Evolutionary conservation across 345 rosid genomes (phyloP).

Genomic region (Schrenkiella parvula): DNA sequence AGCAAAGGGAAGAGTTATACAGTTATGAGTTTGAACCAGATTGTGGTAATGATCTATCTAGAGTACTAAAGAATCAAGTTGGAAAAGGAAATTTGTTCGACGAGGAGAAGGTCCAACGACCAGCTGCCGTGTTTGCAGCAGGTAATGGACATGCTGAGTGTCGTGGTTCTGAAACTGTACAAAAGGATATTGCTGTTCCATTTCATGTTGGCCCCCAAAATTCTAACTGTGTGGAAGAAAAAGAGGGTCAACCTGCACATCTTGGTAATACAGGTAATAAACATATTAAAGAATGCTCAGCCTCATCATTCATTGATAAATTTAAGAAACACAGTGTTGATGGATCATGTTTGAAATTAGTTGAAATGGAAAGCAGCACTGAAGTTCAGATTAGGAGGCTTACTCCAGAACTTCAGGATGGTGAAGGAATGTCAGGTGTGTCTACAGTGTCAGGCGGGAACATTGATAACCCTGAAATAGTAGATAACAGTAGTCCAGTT

Average conservation of each 20-base stretch:
- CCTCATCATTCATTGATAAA: constrained; percentile 23
- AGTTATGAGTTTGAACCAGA: constrained; percentile 49
- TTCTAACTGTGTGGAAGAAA: constrained; percentile 32
- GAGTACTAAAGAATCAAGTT: constrained; percentile 38
- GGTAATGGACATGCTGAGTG: constrained; percentile 10
- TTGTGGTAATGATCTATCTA: constrained; percentile 33
- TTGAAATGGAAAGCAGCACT: constrained; percentile 22
- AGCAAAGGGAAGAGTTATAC: constrained; percentile 42
- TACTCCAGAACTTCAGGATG: constrained; percentile 23
- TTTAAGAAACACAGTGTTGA: constrained; percentile 14
- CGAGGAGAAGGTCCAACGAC: constrained; percentile 63
- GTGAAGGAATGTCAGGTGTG: constrained; percentile 36
- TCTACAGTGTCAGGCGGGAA: constrained; percentile 37
- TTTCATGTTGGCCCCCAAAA: constrained; percentile 20
- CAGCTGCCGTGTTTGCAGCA: constrained; percentile 28
- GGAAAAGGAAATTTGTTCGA: constrained; percentile 40
- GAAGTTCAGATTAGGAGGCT: constrained; percentile 27
- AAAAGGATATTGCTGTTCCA: constrained; percentile 18
- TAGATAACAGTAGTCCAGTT: constrained; percentile 37
- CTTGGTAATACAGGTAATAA: constrained; percentile 31
- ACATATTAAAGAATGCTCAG: constrained; percentile 16
- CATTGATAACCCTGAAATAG: constrained; percentile 29
- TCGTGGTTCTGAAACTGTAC: constrained; percentile 32
- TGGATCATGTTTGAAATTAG: constrained; percentile 29
- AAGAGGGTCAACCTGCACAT: constrained; percentile 24